phyloP scores from a whole-genome alignment of 441 rosid genomes.

The Pelargonium citronellum region DNA sequence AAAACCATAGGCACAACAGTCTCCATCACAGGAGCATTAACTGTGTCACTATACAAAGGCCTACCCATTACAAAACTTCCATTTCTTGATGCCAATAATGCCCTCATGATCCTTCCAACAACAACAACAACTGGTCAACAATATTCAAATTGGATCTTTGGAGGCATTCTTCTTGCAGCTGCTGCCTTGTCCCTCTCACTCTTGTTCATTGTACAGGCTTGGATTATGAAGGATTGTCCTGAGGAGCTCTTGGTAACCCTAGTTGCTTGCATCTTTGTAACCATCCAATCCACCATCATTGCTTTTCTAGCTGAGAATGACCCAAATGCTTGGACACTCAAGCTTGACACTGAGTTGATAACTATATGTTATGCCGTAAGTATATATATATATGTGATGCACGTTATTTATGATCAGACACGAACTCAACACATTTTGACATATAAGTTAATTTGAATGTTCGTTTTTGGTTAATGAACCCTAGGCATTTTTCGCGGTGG shows the following conservation, averaged over 20 bases:
- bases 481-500: slow-evolving; percentile 30
- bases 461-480: neutral
- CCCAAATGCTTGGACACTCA: slow-evolving; percentile 29
- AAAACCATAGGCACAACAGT: slow-evolving; percentile 34
- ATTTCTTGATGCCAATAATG: neutral
- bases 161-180: slow-evolving; percentile 25
- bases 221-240: slow-evolving; percentile 33
- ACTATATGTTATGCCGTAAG: slow-evolving; percentile 29
- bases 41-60: slow-evolving; percentile 32
- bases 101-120: neutral
- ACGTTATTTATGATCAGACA: no score
- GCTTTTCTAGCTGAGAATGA: slow-evolving; percentile 26
- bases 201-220: slow-evolving; percentile 30
- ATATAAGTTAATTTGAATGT: neutral
- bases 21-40: slow-evolving; percentile 35
- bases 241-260: slow-evolving; percentile 27
- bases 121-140: neutral
- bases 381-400: no score
- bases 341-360: slow-evolving; percentile 27
- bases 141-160: slow-evolving; percentile 28
- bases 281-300: slow-evolving; percentile 20
- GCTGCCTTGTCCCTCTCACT: slow-evolving; percentile 20
- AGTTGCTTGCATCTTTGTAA: slow-evolving; percentile 16
- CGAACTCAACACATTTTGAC: no score
- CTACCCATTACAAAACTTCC: slow-evolving; percentile 16